Conservation (phyloP, 1,139 yeast genomes). For the Hyphopichia buzzinii region DNA sequence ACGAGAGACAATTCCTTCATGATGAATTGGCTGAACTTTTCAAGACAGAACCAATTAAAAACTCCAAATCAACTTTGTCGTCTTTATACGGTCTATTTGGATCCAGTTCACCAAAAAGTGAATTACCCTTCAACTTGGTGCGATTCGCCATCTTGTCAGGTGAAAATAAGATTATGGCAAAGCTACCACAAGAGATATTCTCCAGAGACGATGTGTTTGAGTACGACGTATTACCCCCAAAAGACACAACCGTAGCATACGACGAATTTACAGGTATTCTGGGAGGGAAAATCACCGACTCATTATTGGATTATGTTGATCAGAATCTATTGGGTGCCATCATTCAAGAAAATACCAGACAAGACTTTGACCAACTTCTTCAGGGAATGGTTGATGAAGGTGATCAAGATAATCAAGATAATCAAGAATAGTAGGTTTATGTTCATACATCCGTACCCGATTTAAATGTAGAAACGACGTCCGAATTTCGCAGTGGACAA, state of each 20-base stretch:
- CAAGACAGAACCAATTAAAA: constrained; percentile 11
- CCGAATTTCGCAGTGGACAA: neutral
- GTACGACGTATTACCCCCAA: constrained; percentile 70
- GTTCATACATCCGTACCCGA: neutral
- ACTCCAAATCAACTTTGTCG: constrained; percentile 4
- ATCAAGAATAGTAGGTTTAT: neutral
- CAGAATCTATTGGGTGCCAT: constrained; percentile 40
- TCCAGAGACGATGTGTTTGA: constrained; percentile 59
- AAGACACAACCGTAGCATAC: constrained; percentile 24
- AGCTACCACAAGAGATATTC: constrained; percentile 64
- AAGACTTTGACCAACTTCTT: constrained; percentile 26
- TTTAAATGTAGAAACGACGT: no score
- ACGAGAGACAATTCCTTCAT: constrained; percentile 46
- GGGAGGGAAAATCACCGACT: constrained; percentile 23
- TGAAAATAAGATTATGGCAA: constrained; percentile 68
- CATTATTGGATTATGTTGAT: constrained; percentile 37
- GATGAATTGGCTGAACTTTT: constrained; percentile 42
- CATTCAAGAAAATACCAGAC: constrained; percentile 28
- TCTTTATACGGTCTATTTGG: neutral
- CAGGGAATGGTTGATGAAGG: neutral
- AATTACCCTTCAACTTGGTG: constrained; percentile 57
- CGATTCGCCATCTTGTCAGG: constrained; percentile 70
- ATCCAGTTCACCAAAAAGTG: constrained; percentile 12
- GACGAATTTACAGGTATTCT: constrained; percentile 27
- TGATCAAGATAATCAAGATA: neutral